Evolutionary conservation across 257 asterid species (phyloP).

Genomic region (Fraxinus cuspidata): DNA sequence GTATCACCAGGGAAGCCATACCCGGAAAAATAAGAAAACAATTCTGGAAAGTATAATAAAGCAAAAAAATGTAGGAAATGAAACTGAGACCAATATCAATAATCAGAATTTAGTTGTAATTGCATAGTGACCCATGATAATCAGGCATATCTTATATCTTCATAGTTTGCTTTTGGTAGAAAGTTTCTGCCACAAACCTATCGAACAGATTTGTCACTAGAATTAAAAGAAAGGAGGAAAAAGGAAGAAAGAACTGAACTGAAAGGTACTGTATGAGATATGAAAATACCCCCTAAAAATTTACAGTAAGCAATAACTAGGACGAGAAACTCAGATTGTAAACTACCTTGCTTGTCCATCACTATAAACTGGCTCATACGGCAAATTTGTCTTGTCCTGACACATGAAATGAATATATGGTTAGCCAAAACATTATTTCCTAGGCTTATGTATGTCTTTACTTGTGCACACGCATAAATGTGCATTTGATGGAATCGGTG

Average conservation of each 20-base stretch:
- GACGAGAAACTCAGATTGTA: background rate
- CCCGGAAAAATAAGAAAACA: background rate
- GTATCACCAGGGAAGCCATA: background rate
- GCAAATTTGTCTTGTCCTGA: constrained; percentile 87
- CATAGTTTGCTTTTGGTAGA: background rate
- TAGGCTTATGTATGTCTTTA: background rate
- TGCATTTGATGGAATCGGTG: background rate
- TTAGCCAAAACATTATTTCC: constrained; percentile 3
- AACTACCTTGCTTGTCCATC: constrained; percentile 90
- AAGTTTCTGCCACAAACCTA: background rate
- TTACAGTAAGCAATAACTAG: background rate
- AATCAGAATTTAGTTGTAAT: background rate
- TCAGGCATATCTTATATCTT: background rate
- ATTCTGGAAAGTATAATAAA: background rate
- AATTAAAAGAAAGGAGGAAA: background rate
- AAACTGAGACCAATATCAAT: background rate
- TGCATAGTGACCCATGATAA: background rate
- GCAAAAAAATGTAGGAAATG: background rate
- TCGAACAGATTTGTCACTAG: background rate
- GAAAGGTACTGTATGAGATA: background rate
- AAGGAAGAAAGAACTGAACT: background rate
- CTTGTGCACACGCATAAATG: background rate
- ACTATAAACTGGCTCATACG: constrained; percentile 84
- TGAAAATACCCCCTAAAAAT: background rate
- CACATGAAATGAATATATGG: constrained; percentile 23